These are phyloP conservation scores for Pleodorina starrii DNA, from an alignment of 139 green algal species.

Conservation along the genomic window DNA sequence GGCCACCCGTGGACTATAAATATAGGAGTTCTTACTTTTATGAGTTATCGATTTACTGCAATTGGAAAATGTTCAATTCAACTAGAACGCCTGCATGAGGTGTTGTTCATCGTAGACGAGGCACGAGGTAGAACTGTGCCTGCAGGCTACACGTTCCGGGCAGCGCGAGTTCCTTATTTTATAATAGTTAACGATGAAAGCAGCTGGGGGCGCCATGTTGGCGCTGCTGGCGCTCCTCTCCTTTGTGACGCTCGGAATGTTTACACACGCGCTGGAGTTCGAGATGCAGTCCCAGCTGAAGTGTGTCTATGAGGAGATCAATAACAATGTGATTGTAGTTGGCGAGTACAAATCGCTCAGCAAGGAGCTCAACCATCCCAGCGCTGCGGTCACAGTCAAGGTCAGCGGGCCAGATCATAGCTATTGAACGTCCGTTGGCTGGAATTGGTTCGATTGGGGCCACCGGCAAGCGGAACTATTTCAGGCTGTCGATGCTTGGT, in stretches of 20 bases:
- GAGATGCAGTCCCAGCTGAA: slow-evolving; percentile 69
- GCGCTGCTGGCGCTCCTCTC: neutral
- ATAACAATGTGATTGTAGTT: slow-evolving; percentile 71
- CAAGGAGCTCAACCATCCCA: slow-evolving; percentile 51
- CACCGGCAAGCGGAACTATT: too few relatives aligned
- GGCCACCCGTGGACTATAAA: too few relatives aligned
- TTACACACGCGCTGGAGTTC: slow-evolving; percentile 60
- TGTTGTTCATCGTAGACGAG: too few relatives aligned
- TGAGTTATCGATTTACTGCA: too few relatives aligned
- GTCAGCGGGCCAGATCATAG: slow-evolving; percentile 12
- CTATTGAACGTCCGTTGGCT: too few relatives aligned
- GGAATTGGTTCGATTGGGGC: too few relatives aligned
- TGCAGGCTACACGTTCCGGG: too few relatives aligned
- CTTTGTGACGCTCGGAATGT: neutral
- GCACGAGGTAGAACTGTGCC: too few relatives aligned
- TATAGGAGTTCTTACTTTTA: too few relatives aligned
- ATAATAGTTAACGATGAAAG: neutral
- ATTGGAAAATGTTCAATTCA: too few relatives aligned
- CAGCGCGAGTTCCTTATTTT: neutral
- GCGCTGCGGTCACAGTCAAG: slow-evolving; percentile 45
- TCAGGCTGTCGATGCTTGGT: too few relatives aligned
- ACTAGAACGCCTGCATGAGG: too few relatives aligned
- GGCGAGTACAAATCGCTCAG: slow-evolving; percentile 66
- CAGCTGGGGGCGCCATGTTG: neutral
- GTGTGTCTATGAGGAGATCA: slow-evolving; percentile 73